Conservation (phyloP, 169 alveolate genomes). For the Eimeria zaria region DNA sequence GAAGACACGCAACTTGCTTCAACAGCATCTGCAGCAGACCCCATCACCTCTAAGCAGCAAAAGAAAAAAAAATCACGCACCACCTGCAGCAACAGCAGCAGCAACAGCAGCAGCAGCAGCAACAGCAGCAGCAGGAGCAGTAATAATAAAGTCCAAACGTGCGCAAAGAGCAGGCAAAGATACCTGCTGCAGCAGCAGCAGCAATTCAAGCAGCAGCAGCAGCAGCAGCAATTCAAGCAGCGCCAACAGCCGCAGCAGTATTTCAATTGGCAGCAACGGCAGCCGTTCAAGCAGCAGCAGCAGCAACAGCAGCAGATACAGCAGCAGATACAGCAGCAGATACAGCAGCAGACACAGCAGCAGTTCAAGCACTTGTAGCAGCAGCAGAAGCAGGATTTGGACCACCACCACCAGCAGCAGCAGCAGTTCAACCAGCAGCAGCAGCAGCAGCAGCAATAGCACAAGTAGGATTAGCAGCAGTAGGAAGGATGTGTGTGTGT, state of each 20-base stretch:
- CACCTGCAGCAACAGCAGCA: constrained; percentile 49
- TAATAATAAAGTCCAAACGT: not conserved
- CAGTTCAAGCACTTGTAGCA: not conserved
- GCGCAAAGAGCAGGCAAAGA: not conserved
- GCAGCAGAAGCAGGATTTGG: too few species aligned
- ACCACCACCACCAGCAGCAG: too few species aligned
- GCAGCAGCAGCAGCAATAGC: constrained; percentile 42
- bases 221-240: constrained; percentile 4
- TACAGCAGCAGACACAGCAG: too few species aligned
- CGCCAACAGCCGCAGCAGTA: not conserved
- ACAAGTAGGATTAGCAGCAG: too few species aligned
- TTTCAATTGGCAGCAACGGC: too few species aligned
- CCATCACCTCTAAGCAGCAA: constrained; percentile 46
- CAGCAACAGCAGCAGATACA: not conserved
- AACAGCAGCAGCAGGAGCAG: constrained; percentile 49
- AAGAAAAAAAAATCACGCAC: constrained; percentile 49
- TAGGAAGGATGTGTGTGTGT: too few species aligned
- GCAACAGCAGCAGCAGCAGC: constrained; percentile 53
- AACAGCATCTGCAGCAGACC: not conserved
- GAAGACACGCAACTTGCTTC: not conserved
- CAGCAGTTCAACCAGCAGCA: too few species aligned
- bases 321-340: not conserved
- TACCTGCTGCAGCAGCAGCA: not conserved
- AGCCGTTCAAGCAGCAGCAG: not conserved
- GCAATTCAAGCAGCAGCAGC: not conserved